Evolutionary conservation across 306 rosid genomes (phyloP).

Genomic region (Quercus suber): DNA sequence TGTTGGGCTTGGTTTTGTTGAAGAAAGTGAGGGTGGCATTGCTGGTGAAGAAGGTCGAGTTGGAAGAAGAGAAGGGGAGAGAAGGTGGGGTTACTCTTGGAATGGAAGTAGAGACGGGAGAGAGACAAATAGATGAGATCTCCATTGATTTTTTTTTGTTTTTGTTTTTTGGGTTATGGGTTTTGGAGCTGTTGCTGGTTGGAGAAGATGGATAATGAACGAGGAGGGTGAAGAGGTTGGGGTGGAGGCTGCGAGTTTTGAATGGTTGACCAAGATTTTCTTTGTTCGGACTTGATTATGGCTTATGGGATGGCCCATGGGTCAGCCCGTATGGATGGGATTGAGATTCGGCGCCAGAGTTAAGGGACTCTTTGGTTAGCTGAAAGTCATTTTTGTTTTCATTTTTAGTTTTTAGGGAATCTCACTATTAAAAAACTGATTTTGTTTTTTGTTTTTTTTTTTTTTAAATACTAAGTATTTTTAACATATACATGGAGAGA

Average conservation of each 20-base stretch:
- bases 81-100: conserved; percentile 23
- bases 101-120: conserved; percentile 27
- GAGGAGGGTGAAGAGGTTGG: not conserved
- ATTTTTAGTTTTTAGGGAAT: too few species aligned
- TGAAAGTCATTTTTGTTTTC: too few species aligned
- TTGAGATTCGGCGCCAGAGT: too few species aligned
- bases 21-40: conserved; percentile 23
- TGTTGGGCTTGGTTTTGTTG: conserved; percentile 25
- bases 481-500: too few species aligned
- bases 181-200: conserved; percentile 26
- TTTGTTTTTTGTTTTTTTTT: too few species aligned
- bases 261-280: not conserved
- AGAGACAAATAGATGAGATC: conserved; percentile 43
- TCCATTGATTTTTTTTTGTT: conserved; percentile 29
- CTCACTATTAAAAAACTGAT: too few species aligned
- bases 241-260: not conserved
- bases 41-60: conserved; percentile 35
- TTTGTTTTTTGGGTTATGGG: conserved; percentile 11
- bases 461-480: too few species aligned
- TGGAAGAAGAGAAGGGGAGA: conserved; percentile 42
- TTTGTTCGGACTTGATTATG: not conserved
- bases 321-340: too few species aligned
- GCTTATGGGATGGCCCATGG: too few species aligned
- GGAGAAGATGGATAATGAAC: conserved; percentile 9
- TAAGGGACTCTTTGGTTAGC: too few species aligned